Evolutionary conservation across 495 filamentous ascomycete species (phyloP), one percentile per base, ranked within the genome.

Genomic region (Hypoxylon rickii): DNA sequence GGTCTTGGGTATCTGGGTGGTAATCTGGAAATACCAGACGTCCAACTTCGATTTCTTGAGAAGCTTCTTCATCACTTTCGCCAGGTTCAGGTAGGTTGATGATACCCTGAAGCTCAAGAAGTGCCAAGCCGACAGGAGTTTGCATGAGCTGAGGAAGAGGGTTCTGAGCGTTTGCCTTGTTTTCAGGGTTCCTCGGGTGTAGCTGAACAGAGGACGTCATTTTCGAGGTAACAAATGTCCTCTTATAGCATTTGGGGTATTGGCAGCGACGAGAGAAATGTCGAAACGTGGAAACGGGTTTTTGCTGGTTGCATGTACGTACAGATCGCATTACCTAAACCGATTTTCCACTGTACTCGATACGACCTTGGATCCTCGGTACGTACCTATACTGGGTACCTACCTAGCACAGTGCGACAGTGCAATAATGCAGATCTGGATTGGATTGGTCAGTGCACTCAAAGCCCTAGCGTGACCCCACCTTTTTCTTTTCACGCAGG

Each of bases 91-190:
- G 83, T 7, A 84, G 64, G 67, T 96, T 90, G 74, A 97, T 85
- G 8, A 85, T 89, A 33, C 89, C 91, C 75, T 97, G 92, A 13
- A 97, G 81, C 70, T 97, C 92, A 51, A 97, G 79, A 36, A 97
- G 73, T n/a, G 90, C 91, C 26, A 87, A 76, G 42, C 86, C 86
- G 3, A 79, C 71, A 19, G 92, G 92, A 3, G 92, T 96, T 58
- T 90, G 89, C n/a, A 97, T 84, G 55, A 96, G 76, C 2, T 79
- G 71, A 6, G 92, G 92, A n/a, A 96, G 83, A 1, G 89, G 69
- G 85, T 88, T 69, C 53, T 16, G 42, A 24, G n/a, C 16, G 15
- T 20, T 16, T 21, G 24, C 15, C 22, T 47, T 41, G 13, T 22
- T 26, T 21, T 29, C 34, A n/a, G 34, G 11, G 15, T 52, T 56